Conservation (phyloP, 2,329 filamentous ascomycete genomes). For the Erysiphe pulchra region DNA sequence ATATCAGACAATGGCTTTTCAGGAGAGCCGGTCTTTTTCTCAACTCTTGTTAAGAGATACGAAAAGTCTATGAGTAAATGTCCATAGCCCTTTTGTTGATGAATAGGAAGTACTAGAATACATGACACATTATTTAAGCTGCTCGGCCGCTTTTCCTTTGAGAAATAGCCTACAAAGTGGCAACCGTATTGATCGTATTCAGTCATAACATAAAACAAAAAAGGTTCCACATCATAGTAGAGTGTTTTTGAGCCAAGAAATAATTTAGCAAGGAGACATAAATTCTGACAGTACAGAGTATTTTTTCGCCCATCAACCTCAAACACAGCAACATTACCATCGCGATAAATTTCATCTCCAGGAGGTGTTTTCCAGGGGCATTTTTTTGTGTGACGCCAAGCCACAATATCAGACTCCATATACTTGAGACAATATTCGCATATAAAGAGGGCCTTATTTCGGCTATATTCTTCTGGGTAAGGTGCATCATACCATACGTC, state of each 20-base stretch:
- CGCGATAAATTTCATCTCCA: slow-evolving; percentile 89
- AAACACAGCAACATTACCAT: slow-evolving; percentile 78
- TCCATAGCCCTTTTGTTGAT: slow-evolving; percentile 90
- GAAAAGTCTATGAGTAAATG: slow-evolving; percentile 96
- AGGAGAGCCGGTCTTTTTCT: slow-evolving; percentile 81
- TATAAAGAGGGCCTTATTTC: slow-evolving; percentile 90
- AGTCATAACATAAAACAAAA: slow-evolving; percentile 90
- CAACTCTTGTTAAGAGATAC: slow-evolving; percentile 78
- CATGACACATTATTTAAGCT: slow-evolving; percentile 96
- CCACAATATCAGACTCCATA: slow-evolving; percentile 60
- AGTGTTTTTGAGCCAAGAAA: slow-evolving; percentile 97
- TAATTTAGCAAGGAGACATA: slow-evolving; percentile 83
- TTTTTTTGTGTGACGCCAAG: slow-evolving; percentile 65
- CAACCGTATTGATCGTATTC: slow-evolving; percentile 80
- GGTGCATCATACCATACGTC: slow-evolving; percentile 98
- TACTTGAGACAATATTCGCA: slow-evolving; percentile 95
- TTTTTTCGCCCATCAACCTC: slow-evolving; percentile 95
- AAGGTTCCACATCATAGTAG: slow-evolving; percentile 94
- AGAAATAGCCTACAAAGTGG: slow-evolving; percentile 98
- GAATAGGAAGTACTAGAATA: slow-evolving; percentile 84
- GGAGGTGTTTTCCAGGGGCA: slow-evolving; percentile 91
- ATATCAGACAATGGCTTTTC: slow-evolving; percentile 96
- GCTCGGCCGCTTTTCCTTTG: slow-evolving; percentile 86
- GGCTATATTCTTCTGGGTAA: slow-evolving; percentile 93
- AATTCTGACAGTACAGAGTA: slow-evolving; percentile 93